Evolutionary conservation across 441 rosid genomes (phyloP), one percentile per base, ranked within the genome.

Genomic region (Brassica balearica): DNA sequence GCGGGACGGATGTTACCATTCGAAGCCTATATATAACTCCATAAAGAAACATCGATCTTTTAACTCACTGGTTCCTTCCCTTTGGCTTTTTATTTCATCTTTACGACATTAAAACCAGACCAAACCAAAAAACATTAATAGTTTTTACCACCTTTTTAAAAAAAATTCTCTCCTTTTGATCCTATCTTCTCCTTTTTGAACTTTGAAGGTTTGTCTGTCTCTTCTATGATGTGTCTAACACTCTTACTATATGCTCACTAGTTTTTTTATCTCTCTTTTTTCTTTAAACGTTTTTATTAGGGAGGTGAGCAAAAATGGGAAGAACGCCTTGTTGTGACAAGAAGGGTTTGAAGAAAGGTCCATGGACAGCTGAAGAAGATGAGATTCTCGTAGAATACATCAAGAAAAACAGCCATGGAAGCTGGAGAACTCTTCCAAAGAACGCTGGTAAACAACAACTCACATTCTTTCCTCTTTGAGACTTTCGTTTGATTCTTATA

Each of bases 401-500:
- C 77, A 78, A 86, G 76, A 80, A 76, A 55, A 86, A 87, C 73
- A 86, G 88, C 79, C 92, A 90, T 85, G 92, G 92, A 41, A 88
- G 91, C 85, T 90, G 95, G 95, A 87, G 92, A 67, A 83, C 91
- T 62, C 89, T 90, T 58, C 92, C 95, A 41, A 89, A 86, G 63
- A 86, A 76, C 2, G 92, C 95, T 55, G 99, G 99, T 95, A 59
- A 23, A 23, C 55, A 48, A 6, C 58, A 43, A 51, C 2, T 27
- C 43, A 12, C 12, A 15, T 4, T 65, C 36, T 51, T 51, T 51
- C 20, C 9, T 51, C 17, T 14, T 51, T 14, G 58, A 3, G 17
- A 51, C 23, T 63, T 34, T 55, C 4, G 8, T 41, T 61, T 22
- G 23, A 55, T 55, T 56, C 20, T 51, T 51, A 51, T 6, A 58